Conservation (phyloP, 192 early-diverging fungal genomes). For the Phlyctochytrium bullatum region DNA sequence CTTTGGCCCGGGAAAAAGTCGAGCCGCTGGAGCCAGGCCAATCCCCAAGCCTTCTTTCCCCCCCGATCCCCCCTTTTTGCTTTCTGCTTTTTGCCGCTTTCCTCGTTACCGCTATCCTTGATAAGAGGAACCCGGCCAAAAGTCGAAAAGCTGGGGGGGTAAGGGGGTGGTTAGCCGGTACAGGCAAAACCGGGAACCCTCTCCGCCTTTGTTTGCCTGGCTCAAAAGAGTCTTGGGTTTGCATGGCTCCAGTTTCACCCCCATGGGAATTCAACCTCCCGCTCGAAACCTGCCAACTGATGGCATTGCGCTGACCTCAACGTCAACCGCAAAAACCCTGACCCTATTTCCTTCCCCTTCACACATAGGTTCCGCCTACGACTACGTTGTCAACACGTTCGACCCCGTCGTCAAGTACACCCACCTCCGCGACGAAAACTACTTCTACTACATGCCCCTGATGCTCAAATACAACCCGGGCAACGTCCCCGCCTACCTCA, state of each 20-base stretch:
- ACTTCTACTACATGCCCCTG: constrained; percentile 80
- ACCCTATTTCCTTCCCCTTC: constrained; percentile 5
- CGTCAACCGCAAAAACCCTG: too few species aligned
- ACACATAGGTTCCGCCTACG: constrained; percentile 56
- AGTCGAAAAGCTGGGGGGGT: too few species aligned
- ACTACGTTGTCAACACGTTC: constrained; percentile 79
- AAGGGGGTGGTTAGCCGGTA: too few species aligned
- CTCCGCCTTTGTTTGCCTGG: background rate
- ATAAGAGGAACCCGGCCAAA: too few species aligned
- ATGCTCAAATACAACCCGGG: constrained; percentile 65
- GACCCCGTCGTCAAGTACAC: constrained; percentile 69
- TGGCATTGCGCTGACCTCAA: too few species aligned
- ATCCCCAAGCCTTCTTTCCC: too few species aligned
- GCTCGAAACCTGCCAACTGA: too few species aligned
- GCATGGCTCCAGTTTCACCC: background rate
- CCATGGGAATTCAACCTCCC: background rate
- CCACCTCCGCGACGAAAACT: constrained; percentile 69
- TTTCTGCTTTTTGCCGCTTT: too few species aligned
- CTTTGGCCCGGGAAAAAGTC: background rate
- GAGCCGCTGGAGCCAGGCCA: too few species aligned
- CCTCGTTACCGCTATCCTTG: too few species aligned
- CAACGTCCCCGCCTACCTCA: constrained; percentile 76
- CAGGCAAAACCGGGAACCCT: background rate
- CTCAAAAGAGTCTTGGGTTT: background rate
- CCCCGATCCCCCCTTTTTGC: too few species aligned